Evolutionary conservation across 495 filamentous ascomycete genomes (phyloP).

Genomic region (Podospora comata): DNA sequence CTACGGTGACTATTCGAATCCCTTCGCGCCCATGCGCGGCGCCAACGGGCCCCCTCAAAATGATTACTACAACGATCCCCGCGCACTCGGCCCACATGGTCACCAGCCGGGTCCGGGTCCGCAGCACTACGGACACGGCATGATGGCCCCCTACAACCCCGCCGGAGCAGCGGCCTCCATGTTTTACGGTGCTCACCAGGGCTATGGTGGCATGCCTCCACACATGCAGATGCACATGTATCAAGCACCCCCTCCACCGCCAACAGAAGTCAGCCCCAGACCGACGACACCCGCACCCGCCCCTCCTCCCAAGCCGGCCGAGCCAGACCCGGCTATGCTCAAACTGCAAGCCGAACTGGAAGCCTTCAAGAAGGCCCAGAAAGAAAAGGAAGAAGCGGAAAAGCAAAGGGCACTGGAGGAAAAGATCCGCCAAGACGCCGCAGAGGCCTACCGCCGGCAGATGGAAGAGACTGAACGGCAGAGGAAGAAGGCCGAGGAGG

Average conservation of each 20-base stretch:
- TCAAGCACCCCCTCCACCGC: slow-evolving; percentile 44
- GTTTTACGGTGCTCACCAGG: slow-evolving; percentile 22
- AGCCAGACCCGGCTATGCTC: slow-evolving; percentile 45
- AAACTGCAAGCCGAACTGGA: slow-evolving; percentile 39
- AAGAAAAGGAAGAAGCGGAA: slow-evolving; percentile 37
- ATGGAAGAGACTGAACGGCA: neutral
- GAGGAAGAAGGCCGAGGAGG: slow-evolving; percentile 1
- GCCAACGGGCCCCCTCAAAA: neutral
- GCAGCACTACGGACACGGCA: slow-evolving; percentile 29
- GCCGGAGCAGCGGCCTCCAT: slow-evolving; percentile 21
- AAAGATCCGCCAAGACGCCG: slow-evolving; percentile 9
- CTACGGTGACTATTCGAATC: slow-evolving; percentile 42
- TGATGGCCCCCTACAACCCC: slow-evolving; percentile 47
- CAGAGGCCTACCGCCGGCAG: slow-evolving; percentile 29
- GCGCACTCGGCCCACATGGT: slow-evolving; percentile 1
- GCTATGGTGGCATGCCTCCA: slow-evolving; percentile 29
- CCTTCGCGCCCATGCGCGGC: slow-evolving; percentile 41
- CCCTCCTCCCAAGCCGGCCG: slow-evolving; percentile 11
- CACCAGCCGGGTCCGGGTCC: slow-evolving; percentile 24
- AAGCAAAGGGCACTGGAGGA: slow-evolving; percentile 33
- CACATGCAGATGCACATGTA: slow-evolving; percentile 43
- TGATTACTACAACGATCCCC: slow-evolving; percentile 32
- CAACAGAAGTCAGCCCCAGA: slow-evolving; percentile 39
- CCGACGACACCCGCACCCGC: slow-evolving; percentile 33
- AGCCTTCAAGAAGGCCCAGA: slow-evolving; percentile 32